Conservation (phyloP, 352 stramenopile species). For the Globisporangium uncinulatum region DNA sequence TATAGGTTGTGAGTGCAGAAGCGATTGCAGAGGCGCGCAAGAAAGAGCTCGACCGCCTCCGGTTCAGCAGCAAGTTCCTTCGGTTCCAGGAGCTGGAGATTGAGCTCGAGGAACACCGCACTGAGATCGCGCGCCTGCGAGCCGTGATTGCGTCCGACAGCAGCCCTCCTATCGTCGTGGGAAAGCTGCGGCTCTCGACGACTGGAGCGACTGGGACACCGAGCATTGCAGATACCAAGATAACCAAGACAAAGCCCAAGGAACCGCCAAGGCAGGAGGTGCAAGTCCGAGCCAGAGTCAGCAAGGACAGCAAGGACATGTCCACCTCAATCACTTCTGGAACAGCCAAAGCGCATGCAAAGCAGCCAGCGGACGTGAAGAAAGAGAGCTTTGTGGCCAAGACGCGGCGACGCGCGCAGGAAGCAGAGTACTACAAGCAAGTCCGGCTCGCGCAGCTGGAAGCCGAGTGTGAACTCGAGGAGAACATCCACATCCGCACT, state of each 20-base stretch:
- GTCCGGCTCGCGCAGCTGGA: conserved; percentile 59
- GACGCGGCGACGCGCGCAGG: conserved; percentile 38
- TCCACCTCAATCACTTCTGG: not conserved
- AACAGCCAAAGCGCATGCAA: conserved; percentile 5
- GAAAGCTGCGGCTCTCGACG: conserved; percentile 42
- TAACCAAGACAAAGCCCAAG: not conserved
- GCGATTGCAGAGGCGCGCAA: conserved; percentile 51
- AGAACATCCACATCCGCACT: conserved; percentile 62
- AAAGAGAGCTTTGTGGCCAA: conserved; percentile 55
- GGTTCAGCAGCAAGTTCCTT: conserved; percentile 67
- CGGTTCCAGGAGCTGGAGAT: conserved; percentile 57
- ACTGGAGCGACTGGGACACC: not conserved
- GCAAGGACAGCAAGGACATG: not conserved
- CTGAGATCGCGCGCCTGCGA: conserved; percentile 46
- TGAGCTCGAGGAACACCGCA: conserved; percentile 53
- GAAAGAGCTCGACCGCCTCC: conserved; percentile 43
- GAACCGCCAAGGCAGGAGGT: not conserved
- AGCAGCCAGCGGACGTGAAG: not conserved
- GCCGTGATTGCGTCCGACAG: conserved; percentile 16
- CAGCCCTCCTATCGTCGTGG: conserved; percentile 16
- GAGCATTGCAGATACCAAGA: not conserved
- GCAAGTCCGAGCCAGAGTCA: not conserved
- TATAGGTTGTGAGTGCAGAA: conserved; percentile 47
- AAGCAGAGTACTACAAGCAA: conserved; percentile 66
- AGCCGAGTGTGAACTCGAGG: conserved; percentile 66